Evolutionary conservation across 495 filamentous ascomycete species (phyloP), one percentile per base, ranked within the genome.

Genomic region (Penicillium roqueforti): DNA sequence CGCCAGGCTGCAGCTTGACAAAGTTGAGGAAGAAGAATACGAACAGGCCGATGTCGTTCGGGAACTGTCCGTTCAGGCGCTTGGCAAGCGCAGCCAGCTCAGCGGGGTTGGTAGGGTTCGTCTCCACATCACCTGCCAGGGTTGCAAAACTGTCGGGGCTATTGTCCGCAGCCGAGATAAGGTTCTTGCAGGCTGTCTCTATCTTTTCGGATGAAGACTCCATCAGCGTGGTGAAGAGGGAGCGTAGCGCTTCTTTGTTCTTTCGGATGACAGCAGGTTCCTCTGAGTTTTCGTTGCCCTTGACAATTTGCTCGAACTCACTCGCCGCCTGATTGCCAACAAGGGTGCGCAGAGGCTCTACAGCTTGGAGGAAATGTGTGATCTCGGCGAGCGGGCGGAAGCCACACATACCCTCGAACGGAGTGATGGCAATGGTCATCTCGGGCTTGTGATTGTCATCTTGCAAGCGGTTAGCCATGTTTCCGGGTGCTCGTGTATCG

Each of bases 371-470:
- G 68, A 97, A 97, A 67, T 95, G 89, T 3, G 83, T 75, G 44
- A 97, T 92, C 71, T 99, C 89, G 20, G 65, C 77, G 10, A 97
- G 72, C 0, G 93, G 93, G 14, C 93, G 83, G 77, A 98, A 98
- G 14, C 93, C 92, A 63, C 93, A 98, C 25, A 98, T 79, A 6
- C 93, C 93, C 63, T 97, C 93, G 57, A 98, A 98, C 3, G 88
- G 86, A 2, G 93, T 97, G 65, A 98, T 84, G 49, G 93, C 93
- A 64, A 98, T 96, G 50, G 92, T 88, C 93, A 98, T 98, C 71
- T 98, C 93, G 41, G 93, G 93, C 71, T 98, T 98, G 77, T 98
- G 93, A 70, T 98, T 98, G 74, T 97, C 92, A 79, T 98, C 92
- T 85, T 34, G 3, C 4, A 29, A 25, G 6, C 22, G 16, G 37